Conservation (phyloP, 2,329 filamentous ascomycete genomes). For the Fusarium metavorans region DNA sequence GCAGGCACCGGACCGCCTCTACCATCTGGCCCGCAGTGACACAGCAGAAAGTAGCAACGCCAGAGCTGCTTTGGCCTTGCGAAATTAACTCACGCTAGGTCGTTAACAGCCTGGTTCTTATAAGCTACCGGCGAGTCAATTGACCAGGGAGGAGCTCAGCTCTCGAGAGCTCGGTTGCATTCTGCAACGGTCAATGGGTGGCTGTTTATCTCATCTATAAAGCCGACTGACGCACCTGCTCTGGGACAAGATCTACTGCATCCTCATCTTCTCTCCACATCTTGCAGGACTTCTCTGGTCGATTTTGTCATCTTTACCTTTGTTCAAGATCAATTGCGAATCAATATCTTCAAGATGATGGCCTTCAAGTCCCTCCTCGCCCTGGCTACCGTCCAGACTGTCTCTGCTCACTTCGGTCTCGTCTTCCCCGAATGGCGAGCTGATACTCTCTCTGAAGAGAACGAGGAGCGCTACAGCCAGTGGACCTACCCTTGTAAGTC, state of each 20-base stretch:
- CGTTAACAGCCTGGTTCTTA: slow-evolving; percentile 15
- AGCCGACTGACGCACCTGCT: slow-evolving; percentile 12
- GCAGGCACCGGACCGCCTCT: slow-evolving; percentile 12
- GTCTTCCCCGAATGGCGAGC: slow-evolving; percentile 62
- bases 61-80: slow-evolving; percentile 19
- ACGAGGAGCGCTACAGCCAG: slow-evolving; percentile 58
- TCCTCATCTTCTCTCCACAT: not conserved
- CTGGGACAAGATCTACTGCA: not conserved
- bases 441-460: slow-evolving; percentile 56
- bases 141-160: not conserved
- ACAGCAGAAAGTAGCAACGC: slow-evolving; percentile 9
- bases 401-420: slow-evolving; percentile 62
- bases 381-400: slow-evolving; percentile 52
- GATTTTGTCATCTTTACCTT: slow-evolving; percentile 3
- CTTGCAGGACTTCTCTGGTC: not conserved
- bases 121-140: slow-evolving; percentile 10
- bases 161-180: slow-evolving; percentile 10
- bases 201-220: slow-evolving; percentile 28
- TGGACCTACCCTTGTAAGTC: slow-evolving; percentile 64
- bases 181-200: slow-evolving; percentile 3
- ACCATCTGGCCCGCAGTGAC: slow-evolving; percentile 6
- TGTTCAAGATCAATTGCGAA: not conserved
- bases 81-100: slow-evolving; percentile 39
- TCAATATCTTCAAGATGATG: slow-evolving; percentile 42
- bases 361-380: slow-evolving; percentile 48